phyloP scores from a whole-genome alignment of 345 rosid species.

The Tarenaya hassleriana region DNA sequence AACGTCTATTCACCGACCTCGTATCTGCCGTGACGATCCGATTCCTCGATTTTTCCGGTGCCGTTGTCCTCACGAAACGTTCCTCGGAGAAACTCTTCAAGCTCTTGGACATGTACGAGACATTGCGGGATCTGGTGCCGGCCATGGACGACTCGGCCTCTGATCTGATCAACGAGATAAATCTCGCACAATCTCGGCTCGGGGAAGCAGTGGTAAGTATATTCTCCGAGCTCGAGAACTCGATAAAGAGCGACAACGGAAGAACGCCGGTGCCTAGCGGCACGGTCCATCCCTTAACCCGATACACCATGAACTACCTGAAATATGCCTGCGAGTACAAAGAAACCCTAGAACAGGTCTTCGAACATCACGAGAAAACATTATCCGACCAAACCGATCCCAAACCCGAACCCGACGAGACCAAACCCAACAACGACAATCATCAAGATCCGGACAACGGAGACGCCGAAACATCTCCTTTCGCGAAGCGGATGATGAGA shows the following conservation, averaged over 20 bases:
- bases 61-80: slow-evolving; percentile 48
- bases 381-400: slow-evolving; percentile 3
- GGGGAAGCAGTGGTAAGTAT: slow-evolving; percentile 58
- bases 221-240: slow-evolving; percentile 67
- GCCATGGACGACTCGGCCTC: slow-evolving; percentile 29
- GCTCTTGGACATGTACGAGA: slow-evolving; percentile 72
- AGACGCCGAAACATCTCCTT: slow-evolving; percentile 32
- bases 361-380: slow-evolving; percentile 32
- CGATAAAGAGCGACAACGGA: slow-evolving; percentile 57
- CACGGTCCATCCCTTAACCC: slow-evolving; percentile 74
- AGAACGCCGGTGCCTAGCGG: slow-evolving; percentile 70
- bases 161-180: slow-evolving; percentile 39
- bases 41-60: slow-evolving; percentile 60
- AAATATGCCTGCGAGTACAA: slow-evolving; percentile 70
- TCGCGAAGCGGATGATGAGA: slow-evolving; percentile 33
- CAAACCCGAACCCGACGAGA: slow-evolving; percentile 23
- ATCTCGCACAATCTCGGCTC: slow-evolving; percentile 35
- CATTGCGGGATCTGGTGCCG: slow-evolving; percentile 42
- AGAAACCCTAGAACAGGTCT: slow-evolving; percentile 62
- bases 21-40: slow-evolving; percentile 37
- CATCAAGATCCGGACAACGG: slow-evolving; percentile 23
- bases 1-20: slow-evolving; percentile 44
- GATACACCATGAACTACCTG: slow-evolving; percentile 89
- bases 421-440: not conserved
- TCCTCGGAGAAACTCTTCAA: slow-evolving; percentile 78